These are phyloP conservation scores for Pinus taeda DNA, from an alignment of 75 land plant genomes.

Conservation along the genomic window DNA sequence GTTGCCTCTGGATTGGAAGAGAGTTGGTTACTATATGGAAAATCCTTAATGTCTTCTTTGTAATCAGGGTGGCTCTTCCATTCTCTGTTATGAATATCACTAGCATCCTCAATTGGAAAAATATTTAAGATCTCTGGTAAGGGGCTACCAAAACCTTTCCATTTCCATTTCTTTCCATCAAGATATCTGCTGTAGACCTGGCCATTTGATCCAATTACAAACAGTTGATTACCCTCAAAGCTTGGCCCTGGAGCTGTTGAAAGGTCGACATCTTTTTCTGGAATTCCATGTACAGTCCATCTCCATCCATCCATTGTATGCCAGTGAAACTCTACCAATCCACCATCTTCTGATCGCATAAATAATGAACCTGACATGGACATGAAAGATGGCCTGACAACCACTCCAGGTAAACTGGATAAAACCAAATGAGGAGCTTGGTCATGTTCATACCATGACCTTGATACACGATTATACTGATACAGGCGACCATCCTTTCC, in stretches of 20 bases:
- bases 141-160: conserved; percentile 43
- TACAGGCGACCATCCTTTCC: conserved; percentile 63
- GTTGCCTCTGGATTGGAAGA: not conserved
- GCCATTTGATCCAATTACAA: conserved; percentile 73
- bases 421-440: conserved; percentile 65
- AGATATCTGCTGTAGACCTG: conserved; percentile 52
- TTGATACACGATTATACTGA: conserved; percentile 71
- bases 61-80: not conserved
- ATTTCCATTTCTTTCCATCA: conserved; percentile 50
- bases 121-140: not conserved
- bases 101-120: not conserved
- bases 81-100: not conserved
- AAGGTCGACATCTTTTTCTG: conserved; percentile 35
- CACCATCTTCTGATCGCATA: conserved; percentile 65
- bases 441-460: conserved; percentile 61
- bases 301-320: conserved; percentile 62
- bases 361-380: conserved; percentile 61
- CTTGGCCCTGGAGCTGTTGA: conserved; percentile 73
- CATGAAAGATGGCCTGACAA: conserved; percentile 39
- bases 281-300: conserved; percentile 78
- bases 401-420: conserved; percentile 58
- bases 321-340: conserved; percentile 70
- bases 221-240: conserved; percentile 44
- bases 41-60: conserved; percentile 4
- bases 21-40: not conserved